Base-by-base conservation (phyloP, 208 protist species). In the Borovskyia barvae region DNA sequence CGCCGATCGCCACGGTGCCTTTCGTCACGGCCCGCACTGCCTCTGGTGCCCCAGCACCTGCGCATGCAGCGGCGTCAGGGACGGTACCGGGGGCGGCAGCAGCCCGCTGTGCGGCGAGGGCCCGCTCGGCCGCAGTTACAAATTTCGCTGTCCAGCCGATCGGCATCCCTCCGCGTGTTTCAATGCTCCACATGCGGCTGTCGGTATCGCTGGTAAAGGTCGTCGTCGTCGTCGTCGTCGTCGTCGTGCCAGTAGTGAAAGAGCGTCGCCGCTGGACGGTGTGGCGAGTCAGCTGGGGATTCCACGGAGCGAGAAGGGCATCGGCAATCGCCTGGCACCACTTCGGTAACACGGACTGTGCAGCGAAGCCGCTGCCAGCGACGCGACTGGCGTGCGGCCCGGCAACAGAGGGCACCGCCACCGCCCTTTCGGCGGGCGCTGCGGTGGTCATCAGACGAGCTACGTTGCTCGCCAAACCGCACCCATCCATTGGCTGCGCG, bases 91-190 rank as follows among this genome's bases (percentile, higher is more conserved):
- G 22, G 28, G 29, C 28, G 19, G 7, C 29, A 39, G 54, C 54
- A 26, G 54, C 22, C 11, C 25, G 5, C 2, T 46, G 39, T 14
- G 49, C 35, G 14, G 5, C 32, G 20, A n/a, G 24, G n/a, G 7
- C 36, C 11, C 43, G 61, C 51, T 59, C 35, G 11, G 51, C 61
- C 22, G 51, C 61, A 17, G 61, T 54, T 15, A 67, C 43, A 20
- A 53, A 22, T 43, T 67, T 67, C n/a, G 47, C 49, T 43, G 51
- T 49, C 63, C 37, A 69, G 9, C 53, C 63, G 24, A 55, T 56
- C 36, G 51, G 53, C 28, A 49, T 22, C 8, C 46, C 53, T 15
- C 52, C 36, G 24, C 52, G 52, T 29, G 51, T 54, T 47, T 62
- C 53, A 1, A 43, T 40, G 35, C 63, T 69, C 52, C 63, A 61